Evolutionary conservation across 371 early-diverging fungal genomes (phyloP).

Genomic region (Umbelopsis sp.): DNA sequence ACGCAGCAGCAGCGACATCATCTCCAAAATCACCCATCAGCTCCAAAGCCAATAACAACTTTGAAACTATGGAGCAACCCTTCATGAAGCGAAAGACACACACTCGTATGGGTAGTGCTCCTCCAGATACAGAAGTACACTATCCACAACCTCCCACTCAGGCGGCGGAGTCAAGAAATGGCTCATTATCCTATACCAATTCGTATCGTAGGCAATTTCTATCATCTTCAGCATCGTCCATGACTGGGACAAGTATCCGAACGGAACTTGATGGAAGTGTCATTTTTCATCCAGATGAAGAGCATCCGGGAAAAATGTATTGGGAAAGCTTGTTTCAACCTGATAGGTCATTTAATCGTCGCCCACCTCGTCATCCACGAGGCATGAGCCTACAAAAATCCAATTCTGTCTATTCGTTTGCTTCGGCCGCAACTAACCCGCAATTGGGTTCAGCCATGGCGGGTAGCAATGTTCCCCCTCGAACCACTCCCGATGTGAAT

Average conservation of each 20-base stretch:
- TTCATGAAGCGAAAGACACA: not conserved
- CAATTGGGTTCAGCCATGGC: not conserved
- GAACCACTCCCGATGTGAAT: not conserved
- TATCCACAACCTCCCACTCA: not conserved
- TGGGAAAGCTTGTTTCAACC: slow-evolving; percentile 15
- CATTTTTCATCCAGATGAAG: slow-evolving; percentile 12
- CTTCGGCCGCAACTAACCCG: not conserved
- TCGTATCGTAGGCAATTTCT: not conserved
- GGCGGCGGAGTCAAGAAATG: not conserved
- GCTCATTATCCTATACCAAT: slow-evolving; percentile 6
- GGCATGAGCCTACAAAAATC: not conserved
- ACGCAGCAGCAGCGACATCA: not conserved
- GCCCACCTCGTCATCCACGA: not conserved
- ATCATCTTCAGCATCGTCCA: slow-evolving; percentile 8
- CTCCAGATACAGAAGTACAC: not conserved
- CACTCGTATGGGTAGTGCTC: not conserved
- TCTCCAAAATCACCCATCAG: not conserved
- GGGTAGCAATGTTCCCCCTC: not conserved
- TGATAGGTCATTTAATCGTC: not conserved
- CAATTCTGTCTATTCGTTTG: not conserved
- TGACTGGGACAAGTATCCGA: not conserved
- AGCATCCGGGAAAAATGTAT: slow-evolving; percentile 7
- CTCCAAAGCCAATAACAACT: not conserved
- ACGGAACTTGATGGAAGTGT: slow-evolving; percentile 4
- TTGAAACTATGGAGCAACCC: not conserved